A percentile compares a stretch with the other conserved stretches of the same genome.
These are phyloP conservation scores for Eimeria tenella DNA, from an alignment of 169 alveolate species.

Conservation along the genomic window DNA sequence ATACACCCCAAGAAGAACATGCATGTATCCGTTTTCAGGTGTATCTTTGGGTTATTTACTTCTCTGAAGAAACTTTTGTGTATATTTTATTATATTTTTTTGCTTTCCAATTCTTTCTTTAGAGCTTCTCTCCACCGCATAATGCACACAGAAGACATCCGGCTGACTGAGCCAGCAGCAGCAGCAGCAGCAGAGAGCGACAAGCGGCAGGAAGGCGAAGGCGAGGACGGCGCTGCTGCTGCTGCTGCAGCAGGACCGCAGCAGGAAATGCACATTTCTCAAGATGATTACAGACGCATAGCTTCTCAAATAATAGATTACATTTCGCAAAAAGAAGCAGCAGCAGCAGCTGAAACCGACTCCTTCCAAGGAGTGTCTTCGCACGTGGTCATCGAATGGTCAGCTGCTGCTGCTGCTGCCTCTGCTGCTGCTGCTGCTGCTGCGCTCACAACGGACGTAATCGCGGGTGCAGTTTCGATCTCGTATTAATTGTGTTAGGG, in stretches of 20 bases:
- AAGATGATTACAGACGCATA: conserved; percentile 54
- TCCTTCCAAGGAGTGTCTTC: conserved; percentile 49
- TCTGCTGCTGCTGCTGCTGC: no score
- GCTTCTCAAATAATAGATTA: conserved; percentile 54
- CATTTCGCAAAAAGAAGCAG: conserved; percentile 22
- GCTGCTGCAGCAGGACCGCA: neutral
- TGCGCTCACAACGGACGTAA: no score
- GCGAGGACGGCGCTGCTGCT: neutral
- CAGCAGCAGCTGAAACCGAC: neutral
- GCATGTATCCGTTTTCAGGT: neutral
- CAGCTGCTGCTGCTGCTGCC: neutral
- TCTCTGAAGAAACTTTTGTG: no score
- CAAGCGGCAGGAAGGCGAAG: neutral
- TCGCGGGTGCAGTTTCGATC: no score
- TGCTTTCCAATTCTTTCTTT: neutral
- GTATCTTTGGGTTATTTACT: neutral
- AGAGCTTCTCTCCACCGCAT: conserved; percentile 75
- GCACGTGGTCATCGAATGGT: conserved; percentile 64
- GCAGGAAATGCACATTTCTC: conserved; percentile 43
- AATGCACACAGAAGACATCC: conserved; percentile 39
- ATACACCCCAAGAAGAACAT: neutral
- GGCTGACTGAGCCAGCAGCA: conserved; percentile 20
- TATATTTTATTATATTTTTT: neutral
- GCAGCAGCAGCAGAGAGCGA: conserved; percentile 39
- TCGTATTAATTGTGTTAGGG: no score